A percentile compares a stretch with the other conserved stretches of the same genome.
Conservation (phyloP, 768 basidiomycete genomes). For the Tylopilus cervinicoccineus region DNA sequence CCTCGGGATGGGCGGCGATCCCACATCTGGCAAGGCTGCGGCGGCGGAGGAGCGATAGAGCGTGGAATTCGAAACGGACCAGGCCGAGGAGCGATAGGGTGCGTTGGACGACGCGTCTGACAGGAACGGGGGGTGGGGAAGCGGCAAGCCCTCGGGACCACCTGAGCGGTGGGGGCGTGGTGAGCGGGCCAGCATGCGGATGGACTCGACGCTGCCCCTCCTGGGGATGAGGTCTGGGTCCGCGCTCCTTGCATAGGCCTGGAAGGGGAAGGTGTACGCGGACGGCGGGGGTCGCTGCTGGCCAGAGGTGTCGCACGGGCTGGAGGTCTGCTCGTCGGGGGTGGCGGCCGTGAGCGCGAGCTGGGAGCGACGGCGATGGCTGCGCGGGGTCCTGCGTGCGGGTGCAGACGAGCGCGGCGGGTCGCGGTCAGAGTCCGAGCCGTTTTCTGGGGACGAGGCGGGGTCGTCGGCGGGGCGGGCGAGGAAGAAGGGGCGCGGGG, state of each 20-base stretch:
- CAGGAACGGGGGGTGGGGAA: conserved; percentile 48
- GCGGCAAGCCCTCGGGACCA: conserved; percentile 26
- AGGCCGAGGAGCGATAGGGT: conserved; percentile 36
- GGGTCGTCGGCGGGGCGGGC: conserved; percentile 21
- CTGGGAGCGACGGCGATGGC: conserved; percentile 23
- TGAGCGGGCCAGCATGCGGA: conserved; percentile 25
- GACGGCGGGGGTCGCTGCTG: conserved; percentile 36
- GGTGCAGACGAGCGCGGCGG: conserved; percentile 17
- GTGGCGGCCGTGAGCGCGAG: conserved; percentile 19
- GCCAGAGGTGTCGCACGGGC: conserved; percentile 5
- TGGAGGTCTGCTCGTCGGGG: conserved; percentile 12
- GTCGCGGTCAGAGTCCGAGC: conserved; percentile 31
- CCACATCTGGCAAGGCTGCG: conserved; percentile 12
- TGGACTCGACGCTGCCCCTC: conserved; percentile 40
- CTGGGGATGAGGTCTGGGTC: conserved; percentile 49
- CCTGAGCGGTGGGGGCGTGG: conserved; percentile 20
- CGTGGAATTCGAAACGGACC: conserved; percentile 24
- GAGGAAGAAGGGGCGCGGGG: conserved; percentile 39
- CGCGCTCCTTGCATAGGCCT: conserved; percentile 62
- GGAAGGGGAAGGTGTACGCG: conserved; percentile 47
- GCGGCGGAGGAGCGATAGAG: conserved; percentile 30
- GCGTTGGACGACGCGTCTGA: conserved; percentile 25
- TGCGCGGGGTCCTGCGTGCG: conserved; percentile 18
- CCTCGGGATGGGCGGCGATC: conserved; percentile 33
- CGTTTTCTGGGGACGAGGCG: conserved; percentile 22